Conservation (phyloP, 2,329 filamentous ascomycete species). For the Sporothrix globosa region DNA sequence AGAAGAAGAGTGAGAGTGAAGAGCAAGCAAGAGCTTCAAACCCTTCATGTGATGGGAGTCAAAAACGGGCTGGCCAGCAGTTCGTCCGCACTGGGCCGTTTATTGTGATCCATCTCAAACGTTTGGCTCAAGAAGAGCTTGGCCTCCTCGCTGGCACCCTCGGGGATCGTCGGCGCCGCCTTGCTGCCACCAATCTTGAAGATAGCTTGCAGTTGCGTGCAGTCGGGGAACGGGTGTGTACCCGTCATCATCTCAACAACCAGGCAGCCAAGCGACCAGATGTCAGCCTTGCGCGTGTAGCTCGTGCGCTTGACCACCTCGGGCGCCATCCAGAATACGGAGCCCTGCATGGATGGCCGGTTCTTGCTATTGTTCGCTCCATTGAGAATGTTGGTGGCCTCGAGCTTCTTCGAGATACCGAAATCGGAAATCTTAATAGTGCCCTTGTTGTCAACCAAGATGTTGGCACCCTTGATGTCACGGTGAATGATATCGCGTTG, state of each 20-base stretch:
- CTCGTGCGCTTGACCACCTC: constrained; percentile 98
- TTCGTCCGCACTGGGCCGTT: constrained; percentile 88
- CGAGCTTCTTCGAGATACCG: constrained; percentile 96
- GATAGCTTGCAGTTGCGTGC: constrained; percentile 94
- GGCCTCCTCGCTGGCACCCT: constrained; percentile 81
- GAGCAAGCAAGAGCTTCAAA: not conserved
- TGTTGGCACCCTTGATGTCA: constrained; percentile 98
- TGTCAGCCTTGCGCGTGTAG: constrained; percentile 97
- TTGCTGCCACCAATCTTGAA: constrained; percentile 95
- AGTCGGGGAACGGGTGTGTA: constrained; percentile 93
- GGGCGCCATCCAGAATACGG: constrained; percentile 99
- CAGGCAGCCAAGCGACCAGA: constrained; percentile 95
- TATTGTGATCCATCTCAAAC: constrained; percentile 94
- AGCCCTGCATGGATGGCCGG: constrained; percentile 84
- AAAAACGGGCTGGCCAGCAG: constrained; percentile 83
- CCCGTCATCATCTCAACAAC: constrained; percentile 99
- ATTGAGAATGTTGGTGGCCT: constrained; percentile 81
- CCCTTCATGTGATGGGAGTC: constrained; percentile 61
- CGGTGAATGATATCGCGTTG: constrained; percentile 95
- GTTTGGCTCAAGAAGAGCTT: constrained; percentile 82
- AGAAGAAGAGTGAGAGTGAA: constrained; percentile 4
- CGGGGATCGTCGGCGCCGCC: constrained; percentile 85
- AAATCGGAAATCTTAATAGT: constrained; percentile 99
- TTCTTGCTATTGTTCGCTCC: constrained; percentile 69
- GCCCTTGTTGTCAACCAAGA: constrained; percentile 97